Conservation (phyloP, 495 filamentous ascomycete genomes). For the Penicillium paxilli region DNA sequence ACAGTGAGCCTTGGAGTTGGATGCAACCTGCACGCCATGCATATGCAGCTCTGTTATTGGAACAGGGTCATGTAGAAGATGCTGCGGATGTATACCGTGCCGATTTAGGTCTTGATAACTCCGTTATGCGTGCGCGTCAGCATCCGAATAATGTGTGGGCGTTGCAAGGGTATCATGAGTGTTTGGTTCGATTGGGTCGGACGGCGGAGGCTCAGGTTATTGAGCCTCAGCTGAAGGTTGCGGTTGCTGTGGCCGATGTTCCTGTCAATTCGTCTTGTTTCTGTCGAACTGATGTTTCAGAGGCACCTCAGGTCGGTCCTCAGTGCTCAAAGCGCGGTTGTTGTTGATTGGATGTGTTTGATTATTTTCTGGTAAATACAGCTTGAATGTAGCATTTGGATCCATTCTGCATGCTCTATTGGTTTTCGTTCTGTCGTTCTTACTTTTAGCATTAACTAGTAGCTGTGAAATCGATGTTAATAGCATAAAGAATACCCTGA, state of each 20-base stretch:
- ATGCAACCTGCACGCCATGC: conserved; percentile 70
- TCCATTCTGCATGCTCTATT: not conserved
- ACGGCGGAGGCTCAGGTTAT: conserved; percentile 51
- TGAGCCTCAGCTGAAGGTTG: conserved; percentile 49
- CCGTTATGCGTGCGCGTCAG: conserved; percentile 55
- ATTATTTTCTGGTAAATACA: not conserved
- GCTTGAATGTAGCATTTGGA: not conserved
- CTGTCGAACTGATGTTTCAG: conserved; percentile 46
- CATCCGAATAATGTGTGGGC: conserved; percentile 71
- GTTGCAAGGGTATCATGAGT: conserved; percentile 67
- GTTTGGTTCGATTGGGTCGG: conserved; percentile 52
- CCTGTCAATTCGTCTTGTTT: conserved; percentile 59
- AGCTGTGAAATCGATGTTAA: too few species aligned
- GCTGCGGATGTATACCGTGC: conserved; percentile 57
- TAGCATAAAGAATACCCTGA: too few species aligned
- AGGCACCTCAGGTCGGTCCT: conserved; percentile 11
- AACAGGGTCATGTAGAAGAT: conserved; percentile 58
- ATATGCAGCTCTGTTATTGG: conserved; percentile 61
- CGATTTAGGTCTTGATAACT: conserved; percentile 59
- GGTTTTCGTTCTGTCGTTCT: too few species aligned
- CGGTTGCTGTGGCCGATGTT: conserved; percentile 57
- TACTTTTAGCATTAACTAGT: too few species aligned
- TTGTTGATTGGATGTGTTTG: conserved; percentile 3
- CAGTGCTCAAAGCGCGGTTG: conserved; percentile 14
- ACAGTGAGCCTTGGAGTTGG: conserved; percentile 70